Conservation (phyloP, 805 yeast species). For the Candida vartiovaarae region DNA sequence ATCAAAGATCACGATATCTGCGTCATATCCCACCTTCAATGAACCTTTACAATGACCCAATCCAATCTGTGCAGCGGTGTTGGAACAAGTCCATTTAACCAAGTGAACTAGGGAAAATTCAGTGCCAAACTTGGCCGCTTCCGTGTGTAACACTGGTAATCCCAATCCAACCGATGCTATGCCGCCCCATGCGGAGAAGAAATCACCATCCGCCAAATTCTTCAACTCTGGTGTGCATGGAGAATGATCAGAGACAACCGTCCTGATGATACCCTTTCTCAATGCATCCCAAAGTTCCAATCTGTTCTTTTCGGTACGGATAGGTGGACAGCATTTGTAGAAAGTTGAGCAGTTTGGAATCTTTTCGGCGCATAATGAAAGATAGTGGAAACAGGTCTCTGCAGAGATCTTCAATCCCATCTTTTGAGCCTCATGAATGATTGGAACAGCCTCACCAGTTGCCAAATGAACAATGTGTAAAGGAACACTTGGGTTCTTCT, state of each 20-base stretch:
- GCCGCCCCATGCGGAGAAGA: conserved; percentile 95
- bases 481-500: conserved; percentile 50
- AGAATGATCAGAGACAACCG: conserved; percentile 93
- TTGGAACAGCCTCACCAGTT: conserved; percentile 74
- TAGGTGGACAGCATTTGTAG: conserved; percentile 94
- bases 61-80: conserved; percentile 85
- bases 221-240: conserved; percentile 93
- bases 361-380: conserved; percentile 68
- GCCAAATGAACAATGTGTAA: conserved; percentile 90
- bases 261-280: conserved; percentile 53
- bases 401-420: conserved; percentile 62
- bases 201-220: conserved; percentile 76
- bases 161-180: conserved; percentile 91
- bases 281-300: conserved; percentile 74
- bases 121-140: conserved; percentile 48
- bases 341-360: conserved; percentile 75
- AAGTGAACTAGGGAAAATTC: conserved; percentile 55
- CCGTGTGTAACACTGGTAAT: conserved; percentile 72
- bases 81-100: conserved; percentile 70
- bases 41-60: conserved; percentile 65
- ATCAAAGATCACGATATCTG: conserved; percentile 83
- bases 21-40: conserved; percentile 71
- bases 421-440: conserved; percentile 56
- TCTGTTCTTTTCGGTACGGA: conserved; percentile 68
- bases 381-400: conserved; percentile 92